Base-by-base conservation (phyloP, 116 monocot species). In the Zostera marina region DNA sequence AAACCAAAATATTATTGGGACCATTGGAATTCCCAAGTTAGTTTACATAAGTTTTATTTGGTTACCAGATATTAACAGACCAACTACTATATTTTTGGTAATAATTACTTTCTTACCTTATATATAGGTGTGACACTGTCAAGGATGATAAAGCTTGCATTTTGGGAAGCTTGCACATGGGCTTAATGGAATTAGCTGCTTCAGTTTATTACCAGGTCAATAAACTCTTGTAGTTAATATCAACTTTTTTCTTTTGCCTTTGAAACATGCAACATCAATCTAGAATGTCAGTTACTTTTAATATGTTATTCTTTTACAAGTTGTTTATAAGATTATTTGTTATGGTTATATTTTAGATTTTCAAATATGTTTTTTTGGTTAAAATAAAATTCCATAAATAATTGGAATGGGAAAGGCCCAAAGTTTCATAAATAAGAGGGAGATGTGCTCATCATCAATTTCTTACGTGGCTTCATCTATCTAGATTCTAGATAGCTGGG, bases 181-280 rank as follows among this genome's bases (percentile, higher is more conserved):
- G 56, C 12, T 66, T 88, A 45, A 79, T 88, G 79, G 84, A 84
- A 48, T 76, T 94, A 66, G 74, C 79, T 47, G 81, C 84, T 65
- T 56, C 66, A 54, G 79, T 81, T 49, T 82, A 84, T 58, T 88
- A 84, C 64, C 65, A 74, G 88, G 93, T 88, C 57, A 32, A 65
- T 22, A n/a, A 12, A 61, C 8, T 63, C 26, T 16, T 14, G 5
- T 41, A 25, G 19, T 7, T 40, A 38, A 11, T 11, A 9, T 39
- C 7, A 4, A 16, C 1, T 32, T 32, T 32, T 32, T 32, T 32
- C 4, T 32, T 32, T 32, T 2, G 32, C 8, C n/a, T 42, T 58
- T 58, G 41, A 58, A 58, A 7, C 9, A 42, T 41, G 42, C 58
- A 42, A 58, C 10, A 15, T 16, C 19, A 0, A 14, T 42, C 13